Evolutionary conservation across 805 yeast genomes (phyloP), one percentile per base, ranked within the genome.

Genomic region (Saccharomycopsis sp.): DNA sequence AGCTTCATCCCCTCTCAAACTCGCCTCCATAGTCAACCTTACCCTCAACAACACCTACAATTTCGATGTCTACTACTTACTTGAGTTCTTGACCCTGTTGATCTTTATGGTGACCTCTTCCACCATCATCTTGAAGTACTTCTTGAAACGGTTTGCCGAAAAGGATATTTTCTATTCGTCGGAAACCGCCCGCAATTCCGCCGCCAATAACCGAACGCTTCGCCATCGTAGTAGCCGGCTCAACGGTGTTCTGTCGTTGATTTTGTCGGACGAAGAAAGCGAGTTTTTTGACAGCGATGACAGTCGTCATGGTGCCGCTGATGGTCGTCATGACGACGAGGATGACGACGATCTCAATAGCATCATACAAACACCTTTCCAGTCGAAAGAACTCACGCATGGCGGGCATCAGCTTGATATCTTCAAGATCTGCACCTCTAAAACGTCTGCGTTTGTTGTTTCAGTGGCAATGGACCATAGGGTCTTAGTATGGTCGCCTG

Each of bases 401-500:
- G 84, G 75, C 9, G 75, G 83, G 2, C 92, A 85, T 67, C 70
- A 74, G 23, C 72, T 87, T 54, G 96, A 89, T 68, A 76, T 87
- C 2, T 75, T 86, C 38, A 78, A 77, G 58, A 72, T 87, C 9
- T 71, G 77, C n/a, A 79, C 89, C 0, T 84, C 88, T 14, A 69
- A 76, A 20, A 73, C 80, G 14, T 77, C 82, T 56, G 83, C 89
- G 2, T 85, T 87, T 64, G 76, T 87, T 23, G 83, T 88, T 0
- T 78, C 87, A 1, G 78, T 86, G 25, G 93, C 92, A 2, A 72
- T 89, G 66, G 96, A 89, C 65, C 91, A 86, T 64, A 80, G 78
- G 60, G 77, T 89, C 2, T 69, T 82, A 35, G 81, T 88, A 9
- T 89, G 96, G 96, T 85, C 88, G 0, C 91, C 91, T 2, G 67